phyloP scores from a whole-genome alignment of 225 moss, liverwort and hornwort genomes.

The Polytrichum commune region DNA sequence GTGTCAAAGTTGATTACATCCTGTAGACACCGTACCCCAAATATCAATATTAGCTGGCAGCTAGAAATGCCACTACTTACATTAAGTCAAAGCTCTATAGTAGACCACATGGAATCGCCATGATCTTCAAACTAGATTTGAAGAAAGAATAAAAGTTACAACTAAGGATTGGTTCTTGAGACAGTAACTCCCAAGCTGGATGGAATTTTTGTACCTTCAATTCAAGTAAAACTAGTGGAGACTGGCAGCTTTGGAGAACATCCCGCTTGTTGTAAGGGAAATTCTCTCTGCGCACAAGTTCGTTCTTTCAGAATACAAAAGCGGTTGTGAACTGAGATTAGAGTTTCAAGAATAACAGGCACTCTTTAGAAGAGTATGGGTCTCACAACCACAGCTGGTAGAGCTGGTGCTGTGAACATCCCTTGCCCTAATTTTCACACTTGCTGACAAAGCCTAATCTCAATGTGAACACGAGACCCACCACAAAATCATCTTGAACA shows the following conservation, averaged over 20 bases:
- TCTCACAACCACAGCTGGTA: not conserved
- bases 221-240: conserved; percentile 84
- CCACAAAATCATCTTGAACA: conserved; percentile 2
- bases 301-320: conserved; percentile 29
- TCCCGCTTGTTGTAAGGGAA: conserved; percentile 91
- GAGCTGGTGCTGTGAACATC: not conserved
- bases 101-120: not conserved
- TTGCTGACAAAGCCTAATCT: not conserved
- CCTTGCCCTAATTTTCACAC: not conserved
- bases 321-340: conserved; percentile 3
- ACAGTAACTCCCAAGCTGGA: conserved; percentile 27
- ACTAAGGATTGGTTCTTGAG: conserved; percentile 6
- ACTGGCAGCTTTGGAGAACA: conserved; percentile 84
- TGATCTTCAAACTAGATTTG: not conserved
- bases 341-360: not conserved
- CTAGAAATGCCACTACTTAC: not conserved
- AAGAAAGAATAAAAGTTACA: conserved; percentile 2
- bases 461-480: not conserved
- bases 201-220: conserved; percentile 71
- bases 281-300: conserved; percentile 74
- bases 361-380: conserved; percentile 4
- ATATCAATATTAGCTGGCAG: not conserved
- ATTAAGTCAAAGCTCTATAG: not conserved
- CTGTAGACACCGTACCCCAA: conserved; percentile 31
- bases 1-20: conserved; percentile 93